Evolutionary conservation across 306 rosid species (phyloP).

Genomic region (Argentina anserina): DNA sequence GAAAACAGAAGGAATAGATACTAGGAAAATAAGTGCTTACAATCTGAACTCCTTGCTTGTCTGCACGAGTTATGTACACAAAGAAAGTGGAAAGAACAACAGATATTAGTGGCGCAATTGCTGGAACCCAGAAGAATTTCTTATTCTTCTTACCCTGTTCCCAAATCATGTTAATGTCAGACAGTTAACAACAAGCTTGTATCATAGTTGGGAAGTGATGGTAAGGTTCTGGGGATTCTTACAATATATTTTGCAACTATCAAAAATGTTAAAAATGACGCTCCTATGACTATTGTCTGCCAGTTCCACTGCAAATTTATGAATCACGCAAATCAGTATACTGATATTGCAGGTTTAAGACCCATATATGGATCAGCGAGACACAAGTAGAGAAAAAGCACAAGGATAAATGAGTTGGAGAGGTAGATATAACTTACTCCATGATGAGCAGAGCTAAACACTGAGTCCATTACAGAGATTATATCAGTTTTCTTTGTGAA

Average conservation of each 20-base stretch:
- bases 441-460: slow-evolving; percentile 59
- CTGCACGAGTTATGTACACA: slow-evolving; percentile 88
- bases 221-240: slow-evolving; percentile 27
- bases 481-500: slow-evolving; percentile 77
- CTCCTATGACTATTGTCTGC: slow-evolving; percentile 82
- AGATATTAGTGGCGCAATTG: slow-evolving; percentile 86
- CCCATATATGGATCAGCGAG: background rate
- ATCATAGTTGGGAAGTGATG: slow-evolving; percentile 5
- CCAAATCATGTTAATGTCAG: slow-evolving; percentile 31
- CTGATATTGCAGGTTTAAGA: background rate
- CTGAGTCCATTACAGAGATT: slow-evolving; percentile 64
- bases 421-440: slow-evolving; percentile 53
- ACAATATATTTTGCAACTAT: slow-evolving; percentile 71
- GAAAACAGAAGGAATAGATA: slow-evolving; percentile 2
- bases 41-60: slow-evolving; percentile 76
- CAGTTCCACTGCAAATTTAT: slow-evolving; percentile 85
- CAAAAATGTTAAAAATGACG: slow-evolving; percentile 58
- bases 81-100: slow-evolving; percentile 76
- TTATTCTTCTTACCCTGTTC: slow-evolving; percentile 83
- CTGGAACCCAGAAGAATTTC: slow-evolving; percentile 85
- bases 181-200: slow-evolving; percentile 14
- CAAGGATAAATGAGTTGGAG: background rate
- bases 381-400: background rate
- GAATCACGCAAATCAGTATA: slow-evolving; percentile 19
- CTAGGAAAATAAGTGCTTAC: slow-evolving; percentile 40